A percentile compares a stretch with the other conserved stretches of the same genome.
Conservation (phyloP, 1,139 yeast genomes). For the Scheffersomyces cryptocercus region DNA sequence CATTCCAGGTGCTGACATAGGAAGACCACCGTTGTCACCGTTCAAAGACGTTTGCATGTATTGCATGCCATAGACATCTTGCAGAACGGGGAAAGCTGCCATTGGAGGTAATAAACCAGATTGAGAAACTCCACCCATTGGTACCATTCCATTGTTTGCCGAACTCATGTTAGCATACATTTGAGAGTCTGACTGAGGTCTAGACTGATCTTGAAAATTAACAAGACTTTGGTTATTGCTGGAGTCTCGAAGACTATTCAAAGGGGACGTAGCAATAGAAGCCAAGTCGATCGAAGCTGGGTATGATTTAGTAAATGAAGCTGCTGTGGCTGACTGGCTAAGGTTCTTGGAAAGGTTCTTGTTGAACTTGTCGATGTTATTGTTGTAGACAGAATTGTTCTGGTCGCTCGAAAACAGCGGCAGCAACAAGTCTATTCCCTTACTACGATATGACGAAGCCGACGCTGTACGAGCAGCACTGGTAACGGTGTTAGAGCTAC, state of each 20-base stretch:
- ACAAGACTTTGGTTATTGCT: not conserved
- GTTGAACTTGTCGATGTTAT: constrained; percentile 1
- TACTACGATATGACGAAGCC: not conserved
- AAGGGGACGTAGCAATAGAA: constrained; percentile 18
- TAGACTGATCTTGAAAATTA: not conserved
- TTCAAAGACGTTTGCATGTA: not conserved
- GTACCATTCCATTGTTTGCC: not conserved
- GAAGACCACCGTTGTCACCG: not conserved
- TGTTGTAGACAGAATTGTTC: not conserved
- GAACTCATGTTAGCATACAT: not conserved
- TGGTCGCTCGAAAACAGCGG: constrained; percentile 21
- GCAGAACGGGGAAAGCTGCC: constrained; percentile 27
- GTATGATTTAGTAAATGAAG: constrained; percentile 33
- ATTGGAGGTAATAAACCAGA: constrained; percentile 40
- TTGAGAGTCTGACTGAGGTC: not conserved
- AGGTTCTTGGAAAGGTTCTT: constrained; percentile 11
- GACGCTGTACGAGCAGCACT: too few species aligned
- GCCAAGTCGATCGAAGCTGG: constrained; percentile 44
- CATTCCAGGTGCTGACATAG: not conserved
- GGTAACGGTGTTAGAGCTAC: not conserved
- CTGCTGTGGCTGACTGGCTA: constrained; percentile 13
- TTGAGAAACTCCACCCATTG: not conserved
- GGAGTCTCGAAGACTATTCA: constrained; percentile 1
- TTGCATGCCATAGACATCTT: not conserved
- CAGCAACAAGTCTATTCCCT: constrained; percentile 28